phyloP scores from a whole-genome alignment of 768 basidiomycete genomes.

The Pisolithus albus region DNA sequence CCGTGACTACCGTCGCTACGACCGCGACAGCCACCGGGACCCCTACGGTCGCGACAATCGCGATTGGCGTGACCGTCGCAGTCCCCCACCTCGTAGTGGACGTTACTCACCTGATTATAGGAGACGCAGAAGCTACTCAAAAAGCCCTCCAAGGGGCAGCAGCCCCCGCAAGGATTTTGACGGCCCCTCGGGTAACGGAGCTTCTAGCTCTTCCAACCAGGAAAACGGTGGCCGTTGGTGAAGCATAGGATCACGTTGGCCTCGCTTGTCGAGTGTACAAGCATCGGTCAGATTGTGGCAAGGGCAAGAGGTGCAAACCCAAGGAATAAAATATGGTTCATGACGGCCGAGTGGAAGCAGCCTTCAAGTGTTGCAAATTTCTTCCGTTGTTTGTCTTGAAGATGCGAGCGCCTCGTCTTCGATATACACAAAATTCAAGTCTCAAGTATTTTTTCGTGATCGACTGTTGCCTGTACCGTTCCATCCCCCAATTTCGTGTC shows the following conservation, averaged over 20 bases:
- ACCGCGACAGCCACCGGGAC: constrained; percentile 47
- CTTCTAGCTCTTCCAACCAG: constrained; percentile 27
- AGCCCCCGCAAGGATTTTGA: constrained; percentile 47
- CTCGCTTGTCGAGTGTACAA: constrained; percentile 19
- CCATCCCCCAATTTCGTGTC: constrained; percentile 32
- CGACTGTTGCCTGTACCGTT: constrained; percentile 41
- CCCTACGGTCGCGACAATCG: constrained; percentile 63
- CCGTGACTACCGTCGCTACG: constrained; percentile 34
- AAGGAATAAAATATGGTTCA: constrained; percentile 34
- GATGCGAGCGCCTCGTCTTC: constrained; percentile 41
- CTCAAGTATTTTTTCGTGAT: constrained; percentile 57
- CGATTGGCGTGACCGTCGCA: constrained; percentile 78
- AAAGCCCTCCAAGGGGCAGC: constrained; percentile 74
- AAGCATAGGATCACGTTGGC: constrained; percentile 24
- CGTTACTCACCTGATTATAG: constrained; percentile 75
- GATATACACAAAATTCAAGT: constrained; percentile 57
- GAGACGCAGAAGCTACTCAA: constrained; percentile 68
- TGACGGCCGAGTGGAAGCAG: constrained; percentile 32
- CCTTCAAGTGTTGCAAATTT: constrained; percentile 45
- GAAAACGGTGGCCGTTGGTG: constrained; percentile 55
- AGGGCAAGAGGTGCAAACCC: constrained; percentile 37
- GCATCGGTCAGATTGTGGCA: constrained; percentile 23
- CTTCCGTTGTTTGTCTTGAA: constrained; percentile 42
- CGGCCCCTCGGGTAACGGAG: constrained; percentile 35
- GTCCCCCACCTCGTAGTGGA: constrained; percentile 59